Conservation (phyloP, 768 basidiomycete genomes). For the Amanita inopinata region DNA sequence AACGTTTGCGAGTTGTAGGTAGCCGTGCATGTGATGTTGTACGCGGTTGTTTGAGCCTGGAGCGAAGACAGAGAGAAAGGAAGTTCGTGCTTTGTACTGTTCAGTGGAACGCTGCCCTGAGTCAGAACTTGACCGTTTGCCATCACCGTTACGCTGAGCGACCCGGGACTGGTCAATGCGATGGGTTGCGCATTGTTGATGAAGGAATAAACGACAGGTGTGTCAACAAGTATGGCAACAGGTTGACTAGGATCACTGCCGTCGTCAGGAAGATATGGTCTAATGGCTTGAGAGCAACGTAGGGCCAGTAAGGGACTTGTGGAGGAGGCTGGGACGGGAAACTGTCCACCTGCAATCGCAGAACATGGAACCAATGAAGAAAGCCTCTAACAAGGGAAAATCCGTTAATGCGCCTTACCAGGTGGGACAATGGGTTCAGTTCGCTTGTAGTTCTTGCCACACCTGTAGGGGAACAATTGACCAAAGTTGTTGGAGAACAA, state of each 20-base stretch:
- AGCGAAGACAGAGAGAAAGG: constrained; percentile 39
- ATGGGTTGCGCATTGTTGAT: constrained; percentile 39
- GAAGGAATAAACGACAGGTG: constrained; percentile 35
- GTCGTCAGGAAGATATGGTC: constrained; percentile 53
- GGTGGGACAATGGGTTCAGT: constrained; percentile 32
- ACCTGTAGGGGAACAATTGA: constrained; percentile 23
- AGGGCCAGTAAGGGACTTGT: constrained; percentile 39
- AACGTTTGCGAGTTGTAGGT: constrained; percentile 32
- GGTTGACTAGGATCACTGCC: constrained; percentile 17
- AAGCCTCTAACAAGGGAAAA: constrained; percentile 8
- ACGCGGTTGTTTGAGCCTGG: constrained; percentile 23
- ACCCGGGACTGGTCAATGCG: constrained; percentile 16
- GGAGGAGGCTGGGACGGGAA: constrained; percentile 28
- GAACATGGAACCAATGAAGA: constrained; percentile 1
- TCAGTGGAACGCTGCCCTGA: constrained; percentile 36
- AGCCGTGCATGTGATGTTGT: constrained; percentile 28
- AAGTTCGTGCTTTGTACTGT: constrained; percentile 38
- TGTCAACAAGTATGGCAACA: constrained; percentile 41
- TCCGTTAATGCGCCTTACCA: constrained; percentile 21
- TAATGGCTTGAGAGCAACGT: constrained; percentile 47
- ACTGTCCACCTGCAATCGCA: constrained; percentile 28
- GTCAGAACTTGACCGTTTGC: constrained; percentile 34
- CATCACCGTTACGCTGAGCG: constrained; percentile 34
- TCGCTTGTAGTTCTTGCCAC: constrained; percentile 46
- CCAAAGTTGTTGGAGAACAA: not conserved